These are phyloP conservation scores for Trichosanthes cucumerina DNA, from an alignment of 306 rosid species.

Conservation along the genomic window DNA sequence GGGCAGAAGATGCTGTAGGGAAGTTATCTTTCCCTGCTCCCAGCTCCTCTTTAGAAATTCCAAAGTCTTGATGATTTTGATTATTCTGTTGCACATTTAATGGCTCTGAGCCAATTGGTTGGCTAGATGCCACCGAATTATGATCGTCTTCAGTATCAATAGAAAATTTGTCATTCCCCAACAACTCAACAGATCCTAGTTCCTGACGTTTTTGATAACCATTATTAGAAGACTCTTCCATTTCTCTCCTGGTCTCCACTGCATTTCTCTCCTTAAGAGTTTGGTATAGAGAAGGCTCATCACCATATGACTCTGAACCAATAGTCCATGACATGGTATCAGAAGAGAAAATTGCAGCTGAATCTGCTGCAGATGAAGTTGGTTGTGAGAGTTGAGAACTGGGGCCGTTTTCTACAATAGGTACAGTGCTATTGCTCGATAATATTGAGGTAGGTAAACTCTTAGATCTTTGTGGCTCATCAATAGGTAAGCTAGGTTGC, in stretches of 20 bases:
- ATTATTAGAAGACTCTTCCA: constrained; percentile 1
- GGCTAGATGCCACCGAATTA: neutral
- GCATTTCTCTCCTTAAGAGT: neutral
- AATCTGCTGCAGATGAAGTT: neutral
- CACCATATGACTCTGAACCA: neutral
- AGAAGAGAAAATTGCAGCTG: neutral
- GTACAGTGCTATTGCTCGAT: constrained; percentile 10
- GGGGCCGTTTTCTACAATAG: constrained; percentile 6
- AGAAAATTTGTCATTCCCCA: neutral
- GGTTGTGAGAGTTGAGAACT: constrained; percentile 3
- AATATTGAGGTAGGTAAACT: constrained; percentile 38
- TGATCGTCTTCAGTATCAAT: neutral
- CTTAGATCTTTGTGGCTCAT: constrained; percentile 41
- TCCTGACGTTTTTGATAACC: neutral
- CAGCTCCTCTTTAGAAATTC: constrained; percentile 26
- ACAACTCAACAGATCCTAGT: neutral
- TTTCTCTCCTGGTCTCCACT: neutral
- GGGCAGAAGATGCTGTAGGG: constrained; percentile 75
- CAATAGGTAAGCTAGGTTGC: constrained; percentile 13
- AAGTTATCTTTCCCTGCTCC: constrained; percentile 52
- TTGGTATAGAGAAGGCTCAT: neutral
- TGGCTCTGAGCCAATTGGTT: neutral
- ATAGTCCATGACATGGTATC: neutral
- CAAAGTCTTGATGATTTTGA: constrained; percentile 7
- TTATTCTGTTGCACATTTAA: neutral